Percentiles rank a stretch among this genome's conserved stretches.
These are phyloP conservation scores for Cnidoscolus chayamansa DNA, from an alignment of 441 rosid species.

Conservation along the genomic window DNA sequence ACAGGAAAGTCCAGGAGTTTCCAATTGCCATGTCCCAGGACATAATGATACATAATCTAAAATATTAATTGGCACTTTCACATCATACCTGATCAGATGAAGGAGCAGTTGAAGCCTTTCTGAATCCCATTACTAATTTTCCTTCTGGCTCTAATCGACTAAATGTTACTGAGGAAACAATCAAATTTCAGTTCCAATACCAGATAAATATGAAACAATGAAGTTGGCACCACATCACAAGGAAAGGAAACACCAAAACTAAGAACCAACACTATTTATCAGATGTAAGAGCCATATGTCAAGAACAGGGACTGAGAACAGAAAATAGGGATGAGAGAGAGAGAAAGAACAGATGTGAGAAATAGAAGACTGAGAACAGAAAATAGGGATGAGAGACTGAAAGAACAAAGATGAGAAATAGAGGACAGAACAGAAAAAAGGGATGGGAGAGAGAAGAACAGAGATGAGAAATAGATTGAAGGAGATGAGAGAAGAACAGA, in stretches of 20 bases:
- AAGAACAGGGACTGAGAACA: no score
- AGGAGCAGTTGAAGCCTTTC: conserved; percentile 71
- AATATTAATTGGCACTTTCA: conserved; percentile 21
- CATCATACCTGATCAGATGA: conserved; percentile 79
- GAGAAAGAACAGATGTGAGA: no score
- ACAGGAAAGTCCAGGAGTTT: neutral
- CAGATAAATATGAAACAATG: conserved; percentile 21
- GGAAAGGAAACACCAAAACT: conserved; percentile 13
- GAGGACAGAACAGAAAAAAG: no score
- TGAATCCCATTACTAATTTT: conserved; percentile 91
- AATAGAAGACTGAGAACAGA: no score
- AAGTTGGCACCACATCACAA: conserved; percentile 16
- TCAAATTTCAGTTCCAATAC: conserved; percentile 33
- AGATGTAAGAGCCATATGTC: conserved; percentile 7
- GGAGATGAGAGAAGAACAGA: no score
- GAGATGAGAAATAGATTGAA: no score
- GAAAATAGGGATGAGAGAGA: no score
- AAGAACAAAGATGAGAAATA: no score
- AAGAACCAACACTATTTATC: conserved; percentile 4
- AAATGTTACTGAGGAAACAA: conserved; percentile 71
- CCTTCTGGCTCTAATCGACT: conserved; percentile 95
- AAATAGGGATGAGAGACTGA: no score
- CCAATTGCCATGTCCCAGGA: neutral
- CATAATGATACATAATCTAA: neutral
- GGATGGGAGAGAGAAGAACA: no score